Percentiles rank a stretch among this genome's conserved stretches.
phyloP scores from a whole-genome alignment of 2,329 filamentous ascomycete species.

The Tolypocladium amazonense region DNA sequence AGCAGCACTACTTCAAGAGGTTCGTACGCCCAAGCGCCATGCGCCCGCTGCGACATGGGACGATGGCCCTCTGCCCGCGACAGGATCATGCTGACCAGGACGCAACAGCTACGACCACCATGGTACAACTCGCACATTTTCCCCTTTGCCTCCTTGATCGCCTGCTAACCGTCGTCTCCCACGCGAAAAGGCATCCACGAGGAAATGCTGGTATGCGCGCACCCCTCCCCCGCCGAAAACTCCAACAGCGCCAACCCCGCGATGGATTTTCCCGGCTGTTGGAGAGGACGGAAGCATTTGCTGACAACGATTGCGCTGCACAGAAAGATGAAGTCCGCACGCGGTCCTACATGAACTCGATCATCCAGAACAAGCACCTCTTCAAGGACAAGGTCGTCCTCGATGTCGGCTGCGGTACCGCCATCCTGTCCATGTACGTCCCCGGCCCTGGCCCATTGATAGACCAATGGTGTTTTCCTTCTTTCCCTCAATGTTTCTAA shows the following conservation, averaged over 20 bases:
- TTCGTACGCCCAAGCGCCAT: slow-evolving; percentile 27
- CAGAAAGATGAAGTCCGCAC: slow-evolving; percentile 99
- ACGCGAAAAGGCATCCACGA: slow-evolving; percentile 70
- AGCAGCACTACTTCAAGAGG: slow-evolving; percentile 99
- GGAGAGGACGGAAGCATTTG: background rate
- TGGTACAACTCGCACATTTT: slow-evolving; percentile 42
- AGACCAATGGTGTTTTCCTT: background rate
- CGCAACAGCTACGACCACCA: slow-evolving; percentile 87
- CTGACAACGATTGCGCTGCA: slow-evolving; percentile 10
- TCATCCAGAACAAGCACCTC: slow-evolving; percentile 93
- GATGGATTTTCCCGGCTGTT: background rate
- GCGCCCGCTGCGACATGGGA: background rate
- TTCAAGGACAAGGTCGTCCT: slow-evolving; percentile 78
- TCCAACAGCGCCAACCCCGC: slow-evolving; percentile 1
- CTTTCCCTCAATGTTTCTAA: background rate
- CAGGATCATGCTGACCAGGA: slow-evolving; percentile 21
- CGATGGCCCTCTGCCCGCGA: background rate
- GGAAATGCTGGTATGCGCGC: slow-evolving; percentile 80
- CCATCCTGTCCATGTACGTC: slow-evolving; percentile 93
- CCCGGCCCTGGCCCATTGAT: background rate
- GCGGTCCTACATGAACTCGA: slow-evolving; percentile 91
- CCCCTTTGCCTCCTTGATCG: slow-evolving; percentile 16
- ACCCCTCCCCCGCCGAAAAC: slow-evolving; percentile 5
- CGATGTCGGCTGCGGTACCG: slow-evolving; percentile 94
- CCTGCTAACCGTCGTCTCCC: background rate